phyloP scores from a whole-genome alignment of 805 yeast genomes.

The Candida piceae region DNA sequence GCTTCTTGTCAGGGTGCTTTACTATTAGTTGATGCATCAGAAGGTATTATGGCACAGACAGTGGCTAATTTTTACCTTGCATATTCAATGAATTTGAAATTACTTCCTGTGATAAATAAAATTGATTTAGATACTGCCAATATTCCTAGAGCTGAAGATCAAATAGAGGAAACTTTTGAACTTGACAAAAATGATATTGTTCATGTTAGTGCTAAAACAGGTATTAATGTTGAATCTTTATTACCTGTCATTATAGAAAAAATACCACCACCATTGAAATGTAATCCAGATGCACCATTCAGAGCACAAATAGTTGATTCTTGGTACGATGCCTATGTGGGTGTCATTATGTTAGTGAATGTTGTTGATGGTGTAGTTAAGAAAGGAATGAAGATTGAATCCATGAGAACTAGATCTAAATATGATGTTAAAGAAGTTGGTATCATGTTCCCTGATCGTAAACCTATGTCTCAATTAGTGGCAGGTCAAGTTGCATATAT shows the following conservation, averaged over 20 bases:
- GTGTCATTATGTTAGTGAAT: conserved; percentile 81
- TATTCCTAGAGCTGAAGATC: conserved; percentile 72
- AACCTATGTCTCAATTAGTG: conserved; percentile 53
- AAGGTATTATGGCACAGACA: conserved; percentile 96
- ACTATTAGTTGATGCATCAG: conserved; percentile 86
- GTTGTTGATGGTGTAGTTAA: conserved; percentile 77
- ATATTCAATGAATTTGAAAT: conserved; percentile 70
- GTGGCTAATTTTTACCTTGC: conserved; percentile 96
- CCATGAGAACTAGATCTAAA: conserved; percentile 69
- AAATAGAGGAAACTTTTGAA: conserved; percentile 81
- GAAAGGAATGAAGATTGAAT: conserved; percentile 68
- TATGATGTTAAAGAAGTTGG: conserved; percentile 94
- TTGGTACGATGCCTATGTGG: conserved; percentile 92
- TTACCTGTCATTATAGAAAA: conserved; percentile 76
- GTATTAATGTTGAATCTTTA: conserved; percentile 70
- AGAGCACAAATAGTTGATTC: conserved; percentile 88
- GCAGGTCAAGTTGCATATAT: conserved; percentile 96
- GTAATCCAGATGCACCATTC: conserved; percentile 46
- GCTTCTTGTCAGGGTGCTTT: conserved; percentile 96
- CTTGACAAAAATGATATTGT: conserved; percentile 68
- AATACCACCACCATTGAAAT: conserved; percentile 54
- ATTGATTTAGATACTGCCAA: conserved; percentile 88
- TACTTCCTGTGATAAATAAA: conserved; percentile 88
- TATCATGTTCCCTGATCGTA: conserved; percentile 87
- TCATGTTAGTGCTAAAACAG: conserved; percentile 90